Percentiles rank a stretch among this genome's conserved stretches.
These are phyloP conservation scores for Kodamaea kaohsiungensis DNA, from an alignment of 805 yeast species.

Conservation along the genomic window DNA sequence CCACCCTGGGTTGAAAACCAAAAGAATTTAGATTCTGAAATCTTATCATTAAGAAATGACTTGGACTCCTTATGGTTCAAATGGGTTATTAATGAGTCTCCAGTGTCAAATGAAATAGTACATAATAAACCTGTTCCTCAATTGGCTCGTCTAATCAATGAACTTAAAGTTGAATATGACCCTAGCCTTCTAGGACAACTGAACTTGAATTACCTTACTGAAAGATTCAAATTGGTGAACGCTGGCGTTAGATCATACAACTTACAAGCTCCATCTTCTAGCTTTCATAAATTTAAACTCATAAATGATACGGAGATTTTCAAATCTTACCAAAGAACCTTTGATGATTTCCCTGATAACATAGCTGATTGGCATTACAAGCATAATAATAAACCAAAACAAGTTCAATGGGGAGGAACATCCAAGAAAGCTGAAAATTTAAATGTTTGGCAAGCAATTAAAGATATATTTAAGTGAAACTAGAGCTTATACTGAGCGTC, in stretches of 20 bases:
- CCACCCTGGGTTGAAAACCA: slow-evolving; percentile 94
- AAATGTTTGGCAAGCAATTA: slow-evolving; percentile 32
- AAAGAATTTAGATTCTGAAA: slow-evolving; percentile 50
- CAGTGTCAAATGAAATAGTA: slow-evolving; percentile 1
- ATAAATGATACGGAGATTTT: slow-evolving; percentile 27
- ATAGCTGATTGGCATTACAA: slow-evolving; percentile 19
- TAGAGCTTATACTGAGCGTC: no score
- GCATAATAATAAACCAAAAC: slow-evolving; percentile 1
- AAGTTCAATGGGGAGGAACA: slow-evolving; percentile 1
- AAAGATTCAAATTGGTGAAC: slow-evolving; percentile 25
- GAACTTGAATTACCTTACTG: slow-evolving; percentile 21
- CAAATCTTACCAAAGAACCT: slow-evolving; percentile 18
- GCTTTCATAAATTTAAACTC: slow-evolving; percentile 41
- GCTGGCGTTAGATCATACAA: slow-evolving; percentile 34
- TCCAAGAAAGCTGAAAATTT: slow-evolving; percentile 3
- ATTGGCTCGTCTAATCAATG: slow-evolving; percentile 3
- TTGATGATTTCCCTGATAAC: slow-evolving; percentile 14
- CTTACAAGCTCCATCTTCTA: slow-evolving; percentile 39
- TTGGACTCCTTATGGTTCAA: slow-evolving; percentile 31
- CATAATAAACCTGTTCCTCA: slow-evolving; percentile 1
- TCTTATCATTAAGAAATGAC: slow-evolving; percentile 47
- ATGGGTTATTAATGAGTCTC: slow-evolving; percentile 14
- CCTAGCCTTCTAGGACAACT: slow-evolving; percentile 1
- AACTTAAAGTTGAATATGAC: not conserved
- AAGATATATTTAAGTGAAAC: slow-evolving; percentile 5